These are phyloP conservation scores for Endothia cerciana DNA, from an alignment of 2,329 filamentous ascomycete species.

Conservation along the genomic window DNA sequence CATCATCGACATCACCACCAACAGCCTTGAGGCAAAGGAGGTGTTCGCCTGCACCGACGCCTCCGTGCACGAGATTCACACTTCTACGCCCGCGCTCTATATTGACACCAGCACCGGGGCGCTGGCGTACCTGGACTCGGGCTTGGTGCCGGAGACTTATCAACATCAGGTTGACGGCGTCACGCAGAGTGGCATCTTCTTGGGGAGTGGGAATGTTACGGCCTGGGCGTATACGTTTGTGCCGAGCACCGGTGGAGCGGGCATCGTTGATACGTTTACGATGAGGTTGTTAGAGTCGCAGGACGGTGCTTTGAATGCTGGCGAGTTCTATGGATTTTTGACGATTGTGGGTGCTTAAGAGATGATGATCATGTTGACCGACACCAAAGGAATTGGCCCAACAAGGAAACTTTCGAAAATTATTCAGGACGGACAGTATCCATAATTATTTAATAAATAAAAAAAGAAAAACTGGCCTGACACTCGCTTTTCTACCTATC, in stretches of 20 bases:
- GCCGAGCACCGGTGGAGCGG: conserved; percentile 2
- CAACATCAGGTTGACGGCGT: conserved; percentile 1
- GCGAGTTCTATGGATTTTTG: conserved; percentile 10
- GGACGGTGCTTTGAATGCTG: conserved; percentile 7
- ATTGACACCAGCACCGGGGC: not conserved
- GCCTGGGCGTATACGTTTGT: conserved; percentile 15
- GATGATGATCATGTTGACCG: not conserved
- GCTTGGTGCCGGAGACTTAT: not conserved
- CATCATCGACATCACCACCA: conserved; percentile 8
- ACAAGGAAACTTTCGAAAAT: no score
- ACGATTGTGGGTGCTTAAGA: not conserved
- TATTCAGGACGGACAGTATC: no score
- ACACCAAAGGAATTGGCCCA: not conserved
- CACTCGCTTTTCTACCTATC: no score
- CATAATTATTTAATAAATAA: no score
- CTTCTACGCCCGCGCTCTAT: not conserved
- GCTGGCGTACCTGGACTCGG: not conserved
- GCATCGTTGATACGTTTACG: conserved; percentile 8
- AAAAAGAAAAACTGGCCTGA: no score
- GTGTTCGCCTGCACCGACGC: not conserved
- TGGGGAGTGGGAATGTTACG: conserved; percentile 4
- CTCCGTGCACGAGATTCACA: not conserved
- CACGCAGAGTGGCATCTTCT: conserved; percentile 8
- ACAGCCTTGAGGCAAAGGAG: not conserved
- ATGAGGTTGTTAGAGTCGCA: conserved; percentile 11